phyloP scores from a whole-genome alignment of 192 early-diverging fungal species.

The Rhizophagus sp. region DNA sequence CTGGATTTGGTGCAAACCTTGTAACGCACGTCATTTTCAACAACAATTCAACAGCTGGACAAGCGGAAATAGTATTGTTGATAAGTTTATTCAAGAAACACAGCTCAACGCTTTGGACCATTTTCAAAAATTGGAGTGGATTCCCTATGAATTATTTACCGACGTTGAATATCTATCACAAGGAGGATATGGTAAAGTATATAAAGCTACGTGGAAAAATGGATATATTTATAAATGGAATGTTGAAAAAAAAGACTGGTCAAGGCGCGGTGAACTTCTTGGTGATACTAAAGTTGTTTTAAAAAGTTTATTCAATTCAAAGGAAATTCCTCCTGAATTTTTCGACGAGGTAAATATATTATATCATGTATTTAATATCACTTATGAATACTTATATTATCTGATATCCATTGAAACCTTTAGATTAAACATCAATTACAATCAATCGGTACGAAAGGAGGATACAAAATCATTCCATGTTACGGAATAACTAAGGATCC shows the following conservation, averaged over 20 bases:
- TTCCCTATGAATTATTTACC: background rate
- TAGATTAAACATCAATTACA: constrained; percentile 10
- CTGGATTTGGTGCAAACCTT: constrained; percentile 20
- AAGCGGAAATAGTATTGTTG: background rate
- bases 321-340: constrained; percentile 4
- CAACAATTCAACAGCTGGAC: background rate
- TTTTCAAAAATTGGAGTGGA: constrained; percentile 11
- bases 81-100: constrained; percentile 17
- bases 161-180: background rate
- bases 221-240: constrained; percentile 13
- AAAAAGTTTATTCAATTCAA: constrained; percentile 18
- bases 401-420: too few species aligned
- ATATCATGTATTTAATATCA: too few species aligned
- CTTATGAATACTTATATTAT: too few species aligned
- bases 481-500: constrained; percentile 22
- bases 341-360: background rate
- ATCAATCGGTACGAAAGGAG: background rate
- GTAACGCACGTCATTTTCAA: constrained; percentile 7
- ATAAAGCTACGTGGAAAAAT: constrained; percentile 15
- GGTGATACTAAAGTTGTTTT: constrained; percentile 6
- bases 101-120: background rate
- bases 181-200: constrained; percentile 17
- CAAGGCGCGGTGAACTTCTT: background rate
- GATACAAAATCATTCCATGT: constrained; percentile 16
- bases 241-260: constrained; percentile 4